A percentile compares a stretch with the other conserved stretches of the same genome.
These are phyloP conservation scores for Trametes gibbosa DNA, from an alignment of 768 basidiomycete genomes.

Conservation along the genomic window DNA sequence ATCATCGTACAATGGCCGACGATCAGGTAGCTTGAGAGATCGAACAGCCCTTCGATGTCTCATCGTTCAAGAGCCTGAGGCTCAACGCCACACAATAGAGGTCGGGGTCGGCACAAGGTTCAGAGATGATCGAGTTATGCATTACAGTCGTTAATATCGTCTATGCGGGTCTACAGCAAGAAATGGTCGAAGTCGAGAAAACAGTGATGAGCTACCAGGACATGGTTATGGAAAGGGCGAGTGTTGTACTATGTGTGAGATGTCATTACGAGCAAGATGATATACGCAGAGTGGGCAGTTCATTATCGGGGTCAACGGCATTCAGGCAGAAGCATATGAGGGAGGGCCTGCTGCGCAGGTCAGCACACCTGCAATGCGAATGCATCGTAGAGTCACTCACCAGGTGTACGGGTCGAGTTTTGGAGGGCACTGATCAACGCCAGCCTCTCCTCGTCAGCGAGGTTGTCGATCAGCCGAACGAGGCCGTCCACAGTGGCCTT, in stretches of 20 bases:
- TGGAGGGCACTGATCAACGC: conserved; percentile 61
- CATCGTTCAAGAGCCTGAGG: too few species aligned
- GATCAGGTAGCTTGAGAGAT: too few species aligned
- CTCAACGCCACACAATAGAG: too few species aligned
- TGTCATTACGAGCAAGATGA: not conserved
- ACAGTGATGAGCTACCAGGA: not conserved
- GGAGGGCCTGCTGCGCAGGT: conserved; percentile 18
- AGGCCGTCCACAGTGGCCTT: conserved; percentile 77
- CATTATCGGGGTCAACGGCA: not conserved
- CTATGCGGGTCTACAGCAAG: not conserved
- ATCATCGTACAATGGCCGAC: too few species aligned
- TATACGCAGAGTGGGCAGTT: not conserved
- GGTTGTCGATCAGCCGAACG: conserved; percentile 64
- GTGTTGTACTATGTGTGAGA: not conserved
- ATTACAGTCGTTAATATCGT: not conserved
- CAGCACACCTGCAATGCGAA: not conserved
- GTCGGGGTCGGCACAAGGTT: not conserved
- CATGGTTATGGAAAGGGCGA: not conserved
- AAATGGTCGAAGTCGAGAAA: not conserved
- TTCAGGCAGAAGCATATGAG: conserved; percentile 19
- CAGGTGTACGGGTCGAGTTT: conserved; percentile 52
- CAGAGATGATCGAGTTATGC: not conserved
- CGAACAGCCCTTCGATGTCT: too few species aligned
- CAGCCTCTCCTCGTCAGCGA: conserved; percentile 71
- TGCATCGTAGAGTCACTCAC: conserved; percentile 32